A percentile compares a stretch with the other conserved stretches of the same genome.
Conservation (phyloP, 306 rosid genomes). For the Fagus sylvatica region DNA sequence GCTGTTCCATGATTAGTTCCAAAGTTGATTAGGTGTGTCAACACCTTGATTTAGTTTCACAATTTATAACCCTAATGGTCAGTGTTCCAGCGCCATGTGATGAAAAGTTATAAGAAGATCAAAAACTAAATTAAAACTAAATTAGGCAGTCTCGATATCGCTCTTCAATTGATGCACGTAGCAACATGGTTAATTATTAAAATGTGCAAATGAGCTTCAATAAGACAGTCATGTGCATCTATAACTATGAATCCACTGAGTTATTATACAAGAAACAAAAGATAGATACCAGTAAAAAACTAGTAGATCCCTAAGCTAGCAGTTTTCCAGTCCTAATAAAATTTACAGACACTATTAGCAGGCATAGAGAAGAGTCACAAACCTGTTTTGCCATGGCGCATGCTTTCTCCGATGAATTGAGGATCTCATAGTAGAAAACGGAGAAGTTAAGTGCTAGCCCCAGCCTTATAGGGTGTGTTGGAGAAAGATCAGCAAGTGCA, state of each 20-base stretch:
- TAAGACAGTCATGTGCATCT: not conserved
- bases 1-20: too few species aligned
- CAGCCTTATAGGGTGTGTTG: slow-evolving; percentile 81
- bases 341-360: not conserved
- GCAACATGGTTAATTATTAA: not conserved
- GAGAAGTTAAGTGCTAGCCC: slow-evolving; percentile 79
- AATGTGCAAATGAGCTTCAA: not conserved
- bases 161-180: not conserved
- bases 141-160: not conserved
- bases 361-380: not conserved
- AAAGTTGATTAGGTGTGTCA: too few species aligned
- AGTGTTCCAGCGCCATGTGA: too few species aligned
- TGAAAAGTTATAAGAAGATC: too few species aligned
- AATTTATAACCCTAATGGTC: not conserved
- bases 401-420: slow-evolving; percentile 76
- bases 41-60: not conserved
- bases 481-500: slow-evolving; percentile 63
- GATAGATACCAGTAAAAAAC: not conserved
- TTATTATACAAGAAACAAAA: not conserved
- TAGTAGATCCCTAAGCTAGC: too few species aligned
- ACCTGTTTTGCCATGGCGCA: slow-evolving; percentile 89
- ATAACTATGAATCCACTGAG: not conserved
- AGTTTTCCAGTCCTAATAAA: not conserved
- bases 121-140: not conserved
- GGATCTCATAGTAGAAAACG: slow-evolving; percentile 76